Conservation (phyloP, 331 rosid genomes). For the Quercus lobata region DNA sequence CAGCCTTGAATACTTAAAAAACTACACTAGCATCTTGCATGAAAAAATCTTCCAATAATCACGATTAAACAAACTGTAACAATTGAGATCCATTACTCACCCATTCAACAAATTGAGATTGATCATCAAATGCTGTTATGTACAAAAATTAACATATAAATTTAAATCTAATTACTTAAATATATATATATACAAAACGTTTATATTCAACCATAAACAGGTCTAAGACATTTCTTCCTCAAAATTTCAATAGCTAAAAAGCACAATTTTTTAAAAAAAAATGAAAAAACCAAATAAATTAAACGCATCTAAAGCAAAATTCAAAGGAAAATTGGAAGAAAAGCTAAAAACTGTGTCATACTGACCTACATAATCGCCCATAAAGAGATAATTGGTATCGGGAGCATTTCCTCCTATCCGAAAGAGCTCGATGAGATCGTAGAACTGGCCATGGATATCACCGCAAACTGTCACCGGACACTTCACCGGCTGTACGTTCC, state of each 20-base stretch:
- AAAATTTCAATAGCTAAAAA: not conserved
- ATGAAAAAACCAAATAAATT: not conserved
- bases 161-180: not conserved
- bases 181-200: not conserved
- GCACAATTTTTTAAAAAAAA: not conserved
- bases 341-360: not conserved
- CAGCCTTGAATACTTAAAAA: not conserved
- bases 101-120: not conserved
- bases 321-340: not conserved
- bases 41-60: not conserved
- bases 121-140: not conserved
- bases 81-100: not conserved
- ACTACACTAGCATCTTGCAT: not conserved
- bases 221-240: not conserved
- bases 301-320: conserved; percentile 1
- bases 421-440: conserved; percentile 97
- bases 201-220: not conserved
- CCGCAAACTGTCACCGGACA: conserved; percentile 99
- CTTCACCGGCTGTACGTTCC: conserved; percentile 99
- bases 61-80: not conserved
- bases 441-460: conserved; percentile 96
- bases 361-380: conserved; percentile 99
- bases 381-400: conserved; percentile 90
- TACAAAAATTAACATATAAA: not conserved
- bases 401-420: conserved; percentile 96